These are phyloP conservation scores for Escallonia rubra DNA, from an alignment of 129 eudicot genomes.

Conservation along the genomic window DNA sequence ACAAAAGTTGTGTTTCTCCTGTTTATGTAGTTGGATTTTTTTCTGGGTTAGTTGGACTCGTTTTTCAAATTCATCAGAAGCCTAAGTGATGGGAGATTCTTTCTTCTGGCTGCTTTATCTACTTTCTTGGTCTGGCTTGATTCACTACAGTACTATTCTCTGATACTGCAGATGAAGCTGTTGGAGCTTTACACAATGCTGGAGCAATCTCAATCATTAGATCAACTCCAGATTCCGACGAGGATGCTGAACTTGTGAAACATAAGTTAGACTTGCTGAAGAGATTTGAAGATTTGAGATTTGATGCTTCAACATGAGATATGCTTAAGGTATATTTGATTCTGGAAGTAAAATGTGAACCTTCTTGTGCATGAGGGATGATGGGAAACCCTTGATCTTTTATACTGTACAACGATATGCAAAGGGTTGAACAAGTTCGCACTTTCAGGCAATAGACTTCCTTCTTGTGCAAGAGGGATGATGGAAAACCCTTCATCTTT, in stretches of 20 bases:
- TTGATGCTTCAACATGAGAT: slow-evolving; percentile 13
- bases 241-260: slow-evolving; percentile 52
- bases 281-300: slow-evolving; percentile 47
- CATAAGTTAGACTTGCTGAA: slow-evolving; percentile 56
- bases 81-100: not conserved
- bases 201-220: slow-evolving; percentile 70
- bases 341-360: too few relatives aligned
- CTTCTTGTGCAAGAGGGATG: not conserved
- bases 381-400: not conserved
- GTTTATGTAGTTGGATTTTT: too few relatives aligned
- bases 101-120: not conserved
- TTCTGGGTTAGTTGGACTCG: too few relatives aligned
- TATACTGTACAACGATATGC: not conserved
- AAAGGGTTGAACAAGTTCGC: not conserved
- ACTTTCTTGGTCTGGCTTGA: not conserved
- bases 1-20: too few relatives aligned
- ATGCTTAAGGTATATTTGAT: not conserved
- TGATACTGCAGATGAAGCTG: slow-evolving; percentile 59
- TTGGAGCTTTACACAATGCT: slow-evolving; percentile 54
- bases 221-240: slow-evolving; percentile 51
- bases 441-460: not conserved
- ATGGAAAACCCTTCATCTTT: not conserved
- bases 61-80: not conserved
- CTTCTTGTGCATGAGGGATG: too few relatives aligned
- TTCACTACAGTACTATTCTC: not conserved